Base-by-base conservation (phyloP, 1,284 basidiomycete species). In the Naganishia albida region DNA sequence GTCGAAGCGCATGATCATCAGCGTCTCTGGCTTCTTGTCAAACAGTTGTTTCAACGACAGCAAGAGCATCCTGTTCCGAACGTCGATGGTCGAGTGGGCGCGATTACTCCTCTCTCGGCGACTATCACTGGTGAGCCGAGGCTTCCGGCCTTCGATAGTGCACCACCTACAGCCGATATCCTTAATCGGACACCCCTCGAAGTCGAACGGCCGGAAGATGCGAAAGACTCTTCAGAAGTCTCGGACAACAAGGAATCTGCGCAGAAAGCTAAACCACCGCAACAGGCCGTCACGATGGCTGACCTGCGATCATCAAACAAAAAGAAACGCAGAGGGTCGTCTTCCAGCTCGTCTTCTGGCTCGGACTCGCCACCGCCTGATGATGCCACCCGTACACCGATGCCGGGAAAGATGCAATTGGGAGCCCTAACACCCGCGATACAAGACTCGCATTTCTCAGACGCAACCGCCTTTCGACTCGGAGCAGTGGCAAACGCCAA, bases 1-100 rank as follows among this genome's bases (percentile, higher is more conserved):
- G 78, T 84, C 54, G 86, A 82, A 25, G 86, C 85, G 23, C 82
- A 85, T 30, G 18, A 49, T 2, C 43, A 59, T 16, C 50, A 46
- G 26, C 63, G 63, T 25, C 20, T 62, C 13, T 67, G 67, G 67
- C 50, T 62, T 23, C 52, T 67, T n/a, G 49, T 63, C 26, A 56
- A 65, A 23, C 64, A 65, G 53, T 59, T 52, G 20, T 51, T 60
- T 7, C 48, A 65, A 34, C 30, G 57, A n/a, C 57, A 60, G 26
- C 57, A 60, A 42, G 56, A 46, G 40, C 42, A 54, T 40, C 51
- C 64, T 23, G 51, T 53, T n/a, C 49, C 56, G n/a, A 56, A 60
- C 25, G 48, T 52, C 7, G 55, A 44, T 25, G 63, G 63, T 25
- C 39, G 40, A 30, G 43, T 54, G 16, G 39, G 53, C 23, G 23